Conservation (phyloP, 768 basidiomycete species). For the Zangia roseola region DNA sequence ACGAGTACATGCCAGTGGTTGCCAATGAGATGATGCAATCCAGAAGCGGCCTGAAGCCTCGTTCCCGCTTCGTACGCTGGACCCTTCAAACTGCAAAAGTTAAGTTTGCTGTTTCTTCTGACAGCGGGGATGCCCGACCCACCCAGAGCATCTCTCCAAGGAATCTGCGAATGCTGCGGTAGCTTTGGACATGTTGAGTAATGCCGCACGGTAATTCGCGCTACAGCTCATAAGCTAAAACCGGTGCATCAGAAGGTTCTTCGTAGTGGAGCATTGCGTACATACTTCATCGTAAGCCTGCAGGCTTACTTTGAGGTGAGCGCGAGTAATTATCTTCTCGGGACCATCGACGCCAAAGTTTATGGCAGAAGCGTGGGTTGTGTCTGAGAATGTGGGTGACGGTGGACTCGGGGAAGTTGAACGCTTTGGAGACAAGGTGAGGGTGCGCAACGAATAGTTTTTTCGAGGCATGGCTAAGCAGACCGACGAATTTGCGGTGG, state of each 20-base stretch:
- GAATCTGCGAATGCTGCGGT: conserved; percentile 86
- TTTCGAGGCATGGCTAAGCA: conserved; percentile 43
- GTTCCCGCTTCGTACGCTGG: conserved; percentile 79
- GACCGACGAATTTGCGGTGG: conserved; percentile 9
- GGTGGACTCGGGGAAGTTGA: conserved; percentile 58
- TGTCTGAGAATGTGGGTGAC: conserved; percentile 82
- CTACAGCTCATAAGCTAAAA: conserved; percentile 71
- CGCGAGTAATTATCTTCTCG: conserved; percentile 78
- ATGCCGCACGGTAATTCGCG: conserved; percentile 75
- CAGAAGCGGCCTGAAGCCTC: conserved; percentile 80
- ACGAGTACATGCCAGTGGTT: conserved; percentile 94
- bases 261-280: conserved; percentile 5
- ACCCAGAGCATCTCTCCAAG: conserved; percentile 83
- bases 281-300: conserved; percentile 82
- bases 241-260: conserved; percentile 18
- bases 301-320: conserved; percentile 72
- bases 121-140: conserved; percentile 25
- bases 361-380: conserved; percentile 75
- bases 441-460: conserved; percentile 55
- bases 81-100: conserved; percentile 60
- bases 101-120: not conserved
- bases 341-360: conserved; percentile 75
- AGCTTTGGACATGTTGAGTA: conserved; percentile 78
- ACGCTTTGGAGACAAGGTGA: conserved; percentile 47
- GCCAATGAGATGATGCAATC: conserved; percentile 86